Evolutionary conservation across 306 rosid species (phyloP), one percentile per base, ranked within the genome.

Genomic region (Adenanthera pavonina): DNA sequence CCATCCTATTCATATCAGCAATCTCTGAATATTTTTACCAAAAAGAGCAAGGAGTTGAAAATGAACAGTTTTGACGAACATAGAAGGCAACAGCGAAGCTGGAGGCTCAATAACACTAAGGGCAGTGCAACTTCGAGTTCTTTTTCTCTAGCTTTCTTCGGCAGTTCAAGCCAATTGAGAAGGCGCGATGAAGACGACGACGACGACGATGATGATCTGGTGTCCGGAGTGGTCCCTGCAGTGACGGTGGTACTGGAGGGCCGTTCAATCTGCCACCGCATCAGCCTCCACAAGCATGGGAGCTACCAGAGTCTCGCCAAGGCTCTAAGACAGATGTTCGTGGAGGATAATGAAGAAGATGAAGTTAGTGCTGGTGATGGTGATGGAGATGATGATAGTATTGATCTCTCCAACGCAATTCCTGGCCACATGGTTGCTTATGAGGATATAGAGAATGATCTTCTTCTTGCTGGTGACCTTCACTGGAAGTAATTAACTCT

Each of bases 401-500:
- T 94, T 73, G 94, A 94, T 77, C 87, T 91, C 9, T 88, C 92
- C 9, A 94, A 92, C 80, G 97, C 97, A 30, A 87, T 94, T 81
- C 98, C 97, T 8, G 97, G 98, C 43, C 87, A 94, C 72, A 81
- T 92, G 74, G 83, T 92, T 83, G 98, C 97, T 25, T 94, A 94
- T 68, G 98, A 94, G 82, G 97, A 94, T 59, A 84, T 92, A 74
- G 98, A 94, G 81, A 91, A 92, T 40, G 97, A 94, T 87, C 98
- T 94, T 84, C 97, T 94, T 85, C 97, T 94, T 13, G 98, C 97
- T 15, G 97, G 98, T 72, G 98, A 94, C 72, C 97, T 94, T 66
- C 79, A 61, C 65, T 94, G 98, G 98, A 91, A 91, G 98, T 94
- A 84, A 84, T n/a, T n/a, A n/a, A n/a, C 15, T 48, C 6, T 10